Base-by-base conservation (phyloP, 140 eudicot genomes). In the Stevia rebaudiana region DNA sequence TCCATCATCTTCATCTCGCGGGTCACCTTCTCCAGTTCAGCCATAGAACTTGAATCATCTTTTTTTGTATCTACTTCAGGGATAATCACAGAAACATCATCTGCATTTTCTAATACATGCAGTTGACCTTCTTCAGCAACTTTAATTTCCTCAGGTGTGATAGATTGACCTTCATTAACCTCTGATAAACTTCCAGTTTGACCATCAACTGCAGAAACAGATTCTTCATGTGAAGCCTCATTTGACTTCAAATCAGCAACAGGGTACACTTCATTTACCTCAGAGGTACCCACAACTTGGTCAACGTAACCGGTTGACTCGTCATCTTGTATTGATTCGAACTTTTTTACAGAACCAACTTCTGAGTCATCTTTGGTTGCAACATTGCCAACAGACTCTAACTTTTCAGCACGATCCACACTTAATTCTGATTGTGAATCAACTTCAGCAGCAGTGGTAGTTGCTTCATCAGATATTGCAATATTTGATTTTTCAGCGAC, bases 1-100 rank as follows among this genome's bases (percentile, higher is more conserved):
- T 86, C 97, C 97, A 86, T 89, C 95, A 90, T 86, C 80, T 90
- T 84, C 94, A 90, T 86, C 60, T 90, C 97, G 54, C 72, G 82
- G 62, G 78, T 89, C 63, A 89, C 64, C 79, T 86, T 86, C 83
- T 89, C 89, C 66, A 86, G 62, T 69, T 89, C 95, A 62, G 63
- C 65, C 72, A 51, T 66, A 59, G 75, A 74, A 68, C 30, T 57
- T 11, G 57, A 23, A 68, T 75, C 74, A 25, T 60, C 76, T 70
- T 72, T 82, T 50, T 57, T 72, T 31, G 68, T 28, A 67, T 44
- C 68, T 28, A 40, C 52, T 58, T 74, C 90, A 76, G 79, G 67
- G 48, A 75, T 74, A 25, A 49, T 47, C 23, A 63, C 76, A 70
- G 72, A 24, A 9, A 68, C 68, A 40, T 70, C 82, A 63, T 61